Conservation (phyloP, 495 filamentous ascomycete species). For the Arthonia radiata region DNA sequence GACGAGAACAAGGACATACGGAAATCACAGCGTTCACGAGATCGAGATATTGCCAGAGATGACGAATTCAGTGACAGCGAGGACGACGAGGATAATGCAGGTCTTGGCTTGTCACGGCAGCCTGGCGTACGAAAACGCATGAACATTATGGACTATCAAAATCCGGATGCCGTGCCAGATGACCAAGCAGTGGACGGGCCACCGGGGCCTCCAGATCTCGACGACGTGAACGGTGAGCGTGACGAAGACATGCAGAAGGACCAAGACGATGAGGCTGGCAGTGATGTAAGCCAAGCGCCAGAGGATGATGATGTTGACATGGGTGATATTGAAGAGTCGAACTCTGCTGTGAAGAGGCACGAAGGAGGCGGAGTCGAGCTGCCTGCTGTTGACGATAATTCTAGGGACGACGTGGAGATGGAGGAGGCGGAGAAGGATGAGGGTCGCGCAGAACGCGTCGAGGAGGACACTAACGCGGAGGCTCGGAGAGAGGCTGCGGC, state of each 20-base stretch:
- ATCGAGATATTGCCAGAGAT: constrained; percentile 44
- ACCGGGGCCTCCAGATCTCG: constrained; percentile 8
- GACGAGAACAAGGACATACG: constrained; percentile 74
- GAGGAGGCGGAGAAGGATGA: constrained; percentile 10
- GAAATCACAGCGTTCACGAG: constrained; percentile 61
- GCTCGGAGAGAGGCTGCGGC: constrained; percentile 8
- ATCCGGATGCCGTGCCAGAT: constrained; percentile 32
- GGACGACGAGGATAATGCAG: constrained; percentile 58
- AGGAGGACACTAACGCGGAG: constrained; percentile 12
- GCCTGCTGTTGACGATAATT: constrained; percentile 6
- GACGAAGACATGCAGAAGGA: constrained; percentile 16
- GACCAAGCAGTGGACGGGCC: constrained; percentile 10
- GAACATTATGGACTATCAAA: constrained; percentile 48
- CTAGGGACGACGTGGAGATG: constrained; percentile 13
- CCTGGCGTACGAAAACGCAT: constrained; percentile 31
- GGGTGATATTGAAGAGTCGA: constrained; percentile 15
- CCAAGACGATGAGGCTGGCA: constrained; percentile 5
- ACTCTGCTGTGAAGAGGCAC: constrained; percentile 2
- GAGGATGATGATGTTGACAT: constrained; percentile 14
- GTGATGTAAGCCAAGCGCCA: constrained; percentile 8
- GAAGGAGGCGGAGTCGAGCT: constrained; percentile 5
- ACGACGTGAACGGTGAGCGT: constrained; percentile 23
- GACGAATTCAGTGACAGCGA: constrained; percentile 69
- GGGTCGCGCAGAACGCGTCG: constrained; percentile 8
- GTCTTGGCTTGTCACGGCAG: constrained; percentile 44